Percentiles rank a stretch among this genome's conserved stretches.
Conservation (phyloP, 208 protist species). For the Trypanosoma avium region DNA sequence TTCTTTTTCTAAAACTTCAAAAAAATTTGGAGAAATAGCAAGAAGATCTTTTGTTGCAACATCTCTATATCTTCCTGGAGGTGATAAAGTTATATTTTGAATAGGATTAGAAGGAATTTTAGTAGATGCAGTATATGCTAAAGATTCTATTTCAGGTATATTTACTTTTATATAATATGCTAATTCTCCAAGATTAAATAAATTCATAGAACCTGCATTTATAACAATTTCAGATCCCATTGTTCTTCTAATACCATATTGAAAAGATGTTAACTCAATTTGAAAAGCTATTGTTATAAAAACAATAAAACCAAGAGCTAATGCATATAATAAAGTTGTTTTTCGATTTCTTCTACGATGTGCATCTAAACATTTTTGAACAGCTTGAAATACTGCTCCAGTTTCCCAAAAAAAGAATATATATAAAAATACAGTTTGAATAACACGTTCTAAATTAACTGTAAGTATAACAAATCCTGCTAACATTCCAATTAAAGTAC, state of each 20-base stretch:
- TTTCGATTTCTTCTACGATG: conserved; percentile 93
- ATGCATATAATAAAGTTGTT: conserved; percentile 95
- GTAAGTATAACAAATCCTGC: conserved; percentile 85
- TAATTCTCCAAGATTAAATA: conserved; percentile 11
- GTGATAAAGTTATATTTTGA: conserved; percentile 15
- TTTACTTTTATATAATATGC: background rate
- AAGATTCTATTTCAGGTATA: background rate
- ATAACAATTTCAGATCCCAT: conserved; percentile 41
- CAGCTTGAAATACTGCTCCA: conserved; percentile 49
- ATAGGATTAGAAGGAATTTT: background rate
- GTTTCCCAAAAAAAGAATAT: conserved; percentile 92
- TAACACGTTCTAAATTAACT: conserved; percentile 89
- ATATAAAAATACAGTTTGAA: conserved; percentile 50
- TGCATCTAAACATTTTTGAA: conserved; percentile 91
- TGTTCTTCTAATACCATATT: conserved; percentile 23
- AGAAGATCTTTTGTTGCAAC: background rate
- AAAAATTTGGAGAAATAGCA: conserved; percentile 58
- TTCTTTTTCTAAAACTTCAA: conserved; percentile 38
- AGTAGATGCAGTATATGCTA: conserved; percentile 3
- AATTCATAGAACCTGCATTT: background rate
- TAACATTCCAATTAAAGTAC: conserved; percentile 88
- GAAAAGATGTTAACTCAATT: conserved; percentile 64
- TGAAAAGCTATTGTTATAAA: conserved; percentile 91
- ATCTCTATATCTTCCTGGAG: conserved; percentile 38
- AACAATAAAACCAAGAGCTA: conserved; percentile 92